A percentile compares a stretch with the other conserved stretches of the same genome.
Conservation (phyloP, 2,329 filamentous ascomycete species). For the Hysterium pulicare region DNA sequence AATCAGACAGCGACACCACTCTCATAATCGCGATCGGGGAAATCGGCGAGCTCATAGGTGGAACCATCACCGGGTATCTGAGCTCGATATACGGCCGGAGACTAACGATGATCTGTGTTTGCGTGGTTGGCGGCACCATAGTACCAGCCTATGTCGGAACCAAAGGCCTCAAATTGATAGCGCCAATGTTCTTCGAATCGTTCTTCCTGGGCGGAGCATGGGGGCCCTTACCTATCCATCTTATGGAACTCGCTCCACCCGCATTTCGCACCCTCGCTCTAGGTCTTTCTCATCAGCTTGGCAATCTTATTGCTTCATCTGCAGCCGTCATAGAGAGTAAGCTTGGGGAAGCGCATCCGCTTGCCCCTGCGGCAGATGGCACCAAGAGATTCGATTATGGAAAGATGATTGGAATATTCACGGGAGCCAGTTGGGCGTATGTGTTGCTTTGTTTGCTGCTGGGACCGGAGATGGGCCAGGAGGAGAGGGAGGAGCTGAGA, state of each 20-base stretch:
- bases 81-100: slow-evolving; percentile 36
- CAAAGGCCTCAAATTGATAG: slow-evolving; percentile 28
- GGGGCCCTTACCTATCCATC: slow-evolving; percentile 39
- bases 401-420: slow-evolving; percentile 38
- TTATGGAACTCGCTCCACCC: slow-evolving; percentile 35
- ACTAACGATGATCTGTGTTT: slow-evolving; percentile 32
- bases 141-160: slow-evolving; percentile 33
- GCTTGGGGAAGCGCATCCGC: slow-evolving; percentile 41
- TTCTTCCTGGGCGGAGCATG: slow-evolving; percentile 39
- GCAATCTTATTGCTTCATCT: slow-evolving; percentile 40
- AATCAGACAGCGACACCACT: slow-evolving; percentile 28
- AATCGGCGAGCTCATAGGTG: slow-evolving; percentile 34
- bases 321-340: slow-evolving; percentile 43
- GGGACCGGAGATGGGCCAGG: slow-evolving; percentile 22
- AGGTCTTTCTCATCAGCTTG: slow-evolving; percentile 39
- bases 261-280: slow-evolving; percentile 34
- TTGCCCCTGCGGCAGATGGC: slow-evolving; percentile 29
- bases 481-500: slow-evolving; percentile 15
- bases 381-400: slow-evolving; percentile 40
- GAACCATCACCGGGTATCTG: slow-evolving; percentile 35
- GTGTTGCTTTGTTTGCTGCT: slow-evolving; percentile 18
- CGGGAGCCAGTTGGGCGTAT: slow-evolving; percentile 25
- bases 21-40: slow-evolving; percentile 33
- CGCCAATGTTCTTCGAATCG: slow-evolving; percentile 36
- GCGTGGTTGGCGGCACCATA: slow-evolving; percentile 32